Percentiles rank a stretch among this genome's conserved stretches.
Conservation (phyloP, 2,329 filamentous ascomycete genomes). For the Tolypocladium cylindrosporum region DNA sequence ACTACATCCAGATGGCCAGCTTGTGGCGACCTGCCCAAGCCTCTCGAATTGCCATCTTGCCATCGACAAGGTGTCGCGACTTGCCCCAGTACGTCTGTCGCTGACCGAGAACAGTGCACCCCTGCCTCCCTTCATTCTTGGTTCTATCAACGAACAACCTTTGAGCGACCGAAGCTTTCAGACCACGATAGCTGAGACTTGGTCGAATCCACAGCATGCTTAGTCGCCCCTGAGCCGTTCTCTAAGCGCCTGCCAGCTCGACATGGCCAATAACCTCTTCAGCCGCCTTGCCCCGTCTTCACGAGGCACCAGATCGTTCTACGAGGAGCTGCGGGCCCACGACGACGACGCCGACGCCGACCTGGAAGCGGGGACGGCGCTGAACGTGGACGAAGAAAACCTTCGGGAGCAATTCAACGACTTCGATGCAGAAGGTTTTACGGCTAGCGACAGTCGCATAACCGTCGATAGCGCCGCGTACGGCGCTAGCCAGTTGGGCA, state of each 20-base stretch:
- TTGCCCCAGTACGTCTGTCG: background rate
- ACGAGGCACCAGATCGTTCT: slow-evolving; percentile 31
- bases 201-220: background rate
- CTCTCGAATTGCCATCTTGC: background rate
- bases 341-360: slow-evolving; percentile 29
- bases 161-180: background rate
- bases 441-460: slow-evolving; percentile 34
- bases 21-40: background rate
- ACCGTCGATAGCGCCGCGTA: slow-evolving; percentile 27
- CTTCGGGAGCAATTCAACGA: slow-evolving; percentile 40
- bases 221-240: background rate
- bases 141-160: background rate
- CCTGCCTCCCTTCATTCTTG: background rate
- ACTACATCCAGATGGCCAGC: background rate
- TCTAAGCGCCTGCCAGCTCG: background rate
- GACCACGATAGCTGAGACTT: background rate
- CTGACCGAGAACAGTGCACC: background rate
- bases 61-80: background rate
- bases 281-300: slow-evolving; percentile 26
- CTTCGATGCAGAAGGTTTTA: slow-evolving; percentile 36
- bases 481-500: slow-evolving; percentile 5
- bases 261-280: slow-evolving; percentile 39
- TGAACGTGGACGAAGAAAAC: slow-evolving; percentile 43
- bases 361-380: slow-evolving; percentile 29
- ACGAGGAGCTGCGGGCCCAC: slow-evolving; percentile 34